A percentile compares a stretch with the other conserved stretches of the same genome.
These are phyloP conservation scores for Mycena filopes DNA, from an alignment of 768 basidiomycete genomes.

Conservation along the genomic window DNA sequence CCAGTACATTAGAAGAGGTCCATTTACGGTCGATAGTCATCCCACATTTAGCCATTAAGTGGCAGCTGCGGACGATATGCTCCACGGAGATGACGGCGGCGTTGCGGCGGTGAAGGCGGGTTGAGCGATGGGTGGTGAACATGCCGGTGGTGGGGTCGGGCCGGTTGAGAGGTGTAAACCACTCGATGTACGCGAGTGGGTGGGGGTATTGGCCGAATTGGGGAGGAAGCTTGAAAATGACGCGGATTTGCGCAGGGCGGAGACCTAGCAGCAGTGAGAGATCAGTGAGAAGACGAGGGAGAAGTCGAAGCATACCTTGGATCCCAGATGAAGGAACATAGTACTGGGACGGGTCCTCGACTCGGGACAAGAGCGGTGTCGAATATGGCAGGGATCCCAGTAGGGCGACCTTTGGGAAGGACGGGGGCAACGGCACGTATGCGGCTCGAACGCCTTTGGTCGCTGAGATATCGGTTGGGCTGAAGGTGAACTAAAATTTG, in stretches of 20 bases:
- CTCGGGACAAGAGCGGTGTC: slow-evolving; percentile 19
- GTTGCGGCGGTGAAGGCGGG: slow-evolving; percentile 18
- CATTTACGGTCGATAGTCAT: slow-evolving; percentile 11
- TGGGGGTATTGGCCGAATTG: no score
- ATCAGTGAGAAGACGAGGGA: background rate
- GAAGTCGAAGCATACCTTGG: background rate
- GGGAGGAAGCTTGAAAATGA: slow-evolving; percentile 33
- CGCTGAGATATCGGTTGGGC: background rate
- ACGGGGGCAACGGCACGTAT: slow-evolving; percentile 4
- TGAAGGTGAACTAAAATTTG: no score
- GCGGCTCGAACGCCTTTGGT: background rate
- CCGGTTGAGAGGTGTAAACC: no score
- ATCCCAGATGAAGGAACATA: slow-evolving; percentile 10
- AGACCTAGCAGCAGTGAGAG: slow-evolving; percentile 17
- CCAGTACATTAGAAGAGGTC: slow-evolving; percentile 19
- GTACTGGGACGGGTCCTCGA: slow-evolving; percentile 5
- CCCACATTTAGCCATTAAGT: slow-evolving; percentile 36
- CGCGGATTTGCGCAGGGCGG: slow-evolving; percentile 36
- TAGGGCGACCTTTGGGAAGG: slow-evolving; percentile 14
- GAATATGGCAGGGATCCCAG: slow-evolving; percentile 18
- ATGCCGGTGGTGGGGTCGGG: no score
- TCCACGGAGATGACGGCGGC: slow-evolving; percentile 37
- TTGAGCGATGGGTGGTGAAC: no score
- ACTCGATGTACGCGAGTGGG: no score
- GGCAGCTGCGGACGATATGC: slow-evolving; percentile 37